Percentiles rank a stretch among this genome's conserved stretches.
Evolutionary conservation across 164 flowering plant species (phyloP).

Genomic region (Magnolia officinalis): DNA sequence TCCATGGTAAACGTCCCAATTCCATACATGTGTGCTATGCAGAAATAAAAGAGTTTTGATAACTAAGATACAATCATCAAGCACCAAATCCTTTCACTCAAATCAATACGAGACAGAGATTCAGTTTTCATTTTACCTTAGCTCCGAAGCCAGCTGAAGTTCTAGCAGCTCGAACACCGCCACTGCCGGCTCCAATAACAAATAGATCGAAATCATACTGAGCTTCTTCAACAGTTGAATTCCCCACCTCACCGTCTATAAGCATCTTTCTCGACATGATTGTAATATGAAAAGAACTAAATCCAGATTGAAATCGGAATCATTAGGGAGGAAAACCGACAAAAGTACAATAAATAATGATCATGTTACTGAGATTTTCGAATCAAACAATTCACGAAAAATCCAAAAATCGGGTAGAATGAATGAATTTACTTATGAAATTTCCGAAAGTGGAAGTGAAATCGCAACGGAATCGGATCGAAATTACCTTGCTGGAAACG

Average conservation of each 20-base stretch:
- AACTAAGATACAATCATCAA: no score
- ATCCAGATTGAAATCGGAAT: not conserved
- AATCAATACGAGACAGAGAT: not conserved
- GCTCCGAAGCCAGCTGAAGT: constrained; percentile 80
- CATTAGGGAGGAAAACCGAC: not conserved
- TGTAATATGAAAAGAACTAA: constrained; percentile 3
- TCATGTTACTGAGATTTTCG: no score
- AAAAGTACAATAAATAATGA: not conserved
- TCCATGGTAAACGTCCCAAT: no score
- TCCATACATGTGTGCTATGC: no score
- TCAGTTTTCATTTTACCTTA: constrained; percentile 35
- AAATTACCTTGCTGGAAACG: no score
- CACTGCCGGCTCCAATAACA: constrained; percentile 93
- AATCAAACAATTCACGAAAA: no score
- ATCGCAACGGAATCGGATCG: no score
- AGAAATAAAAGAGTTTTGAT: no score
- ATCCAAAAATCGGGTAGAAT: no score
- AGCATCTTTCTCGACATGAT: constrained; percentile 75
- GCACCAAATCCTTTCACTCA: no score
- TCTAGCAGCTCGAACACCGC: constrained; percentile 90
- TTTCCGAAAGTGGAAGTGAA: no score
- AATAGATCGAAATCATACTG: constrained; percentile 78
- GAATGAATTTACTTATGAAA: no score
- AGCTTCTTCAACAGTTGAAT: constrained; percentile 27
- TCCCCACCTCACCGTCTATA: constrained; percentile 50